A percentile compares a stretch with the other conserved stretches of the same genome.
Evolutionary conservation across 148 eudicot genomes (phyloP).

Genomic region (Heliosperma pusillum): DNA sequence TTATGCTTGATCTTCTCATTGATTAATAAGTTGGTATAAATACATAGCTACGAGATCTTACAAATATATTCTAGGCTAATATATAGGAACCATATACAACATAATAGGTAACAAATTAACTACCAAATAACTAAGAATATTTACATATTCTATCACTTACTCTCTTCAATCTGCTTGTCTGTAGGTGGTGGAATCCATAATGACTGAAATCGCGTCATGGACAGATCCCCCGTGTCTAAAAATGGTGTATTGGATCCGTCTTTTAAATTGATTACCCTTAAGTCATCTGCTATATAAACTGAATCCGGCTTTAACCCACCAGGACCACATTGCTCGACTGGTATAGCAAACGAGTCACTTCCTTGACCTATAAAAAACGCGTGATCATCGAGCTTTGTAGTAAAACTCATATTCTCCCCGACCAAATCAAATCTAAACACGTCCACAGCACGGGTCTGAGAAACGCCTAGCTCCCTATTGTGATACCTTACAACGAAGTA

Average conservation of each 20-base stretch:
- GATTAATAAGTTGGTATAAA: too few relatives aligned
- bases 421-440: constrained; percentile 1
- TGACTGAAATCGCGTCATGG: background rate
- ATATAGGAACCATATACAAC: too few relatives aligned
- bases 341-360: background rate
- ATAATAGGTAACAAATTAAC: too few relatives aligned
- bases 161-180: too few relatives aligned
- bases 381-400: background rate
- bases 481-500: background rate
- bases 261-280: too few relatives aligned
- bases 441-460: background rate
- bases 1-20: too few relatives aligned
- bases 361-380: constrained; percentile 6
- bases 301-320: background rate
- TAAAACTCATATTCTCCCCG: background rate
- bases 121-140: too few relatives aligned
- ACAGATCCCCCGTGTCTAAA: background rate
- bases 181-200: background rate
- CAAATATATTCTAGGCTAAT: too few relatives aligned
- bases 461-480: background rate
- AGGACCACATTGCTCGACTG: background rate
- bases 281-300: too few relatives aligned
- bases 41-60: too few relatives aligned
- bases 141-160: too few relatives aligned
- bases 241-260: too few relatives aligned